Evolutionary conservation across 371 early-diverging fungal genomes (phyloP).

Genomic region (Dichotomocladium elegans): DNA sequence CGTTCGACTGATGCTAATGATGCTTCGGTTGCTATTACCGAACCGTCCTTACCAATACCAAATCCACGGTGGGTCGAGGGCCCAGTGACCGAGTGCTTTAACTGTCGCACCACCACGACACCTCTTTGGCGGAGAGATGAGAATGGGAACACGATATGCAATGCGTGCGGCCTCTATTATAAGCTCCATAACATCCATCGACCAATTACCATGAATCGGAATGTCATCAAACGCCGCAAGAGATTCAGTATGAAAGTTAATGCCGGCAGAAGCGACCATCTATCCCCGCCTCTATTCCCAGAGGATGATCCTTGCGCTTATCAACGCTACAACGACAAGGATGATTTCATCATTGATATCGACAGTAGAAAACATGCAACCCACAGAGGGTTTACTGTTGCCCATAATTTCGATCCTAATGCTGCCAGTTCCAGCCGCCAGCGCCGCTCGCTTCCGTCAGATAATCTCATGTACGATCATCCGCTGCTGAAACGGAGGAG

Average conservation of each 20-base stretch:
- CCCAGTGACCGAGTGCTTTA: conserved; percentile 18
- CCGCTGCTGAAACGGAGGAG: too few species aligned
- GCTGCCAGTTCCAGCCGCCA: too few species aligned
- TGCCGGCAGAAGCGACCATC: background rate
- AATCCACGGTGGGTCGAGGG: conserved; percentile 2
- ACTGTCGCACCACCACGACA: conserved; percentile 61
- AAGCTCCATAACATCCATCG: conserved; percentile 10
- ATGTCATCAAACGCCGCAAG: conserved; percentile 39
- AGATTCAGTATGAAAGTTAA: conserved; percentile 21
- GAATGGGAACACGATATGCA: conserved; percentile 60
- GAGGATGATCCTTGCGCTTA: background rate
- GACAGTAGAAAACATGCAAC: too few species aligned
- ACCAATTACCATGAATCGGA: conserved; percentile 33
- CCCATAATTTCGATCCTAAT: too few species aligned
- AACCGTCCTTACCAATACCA: too few species aligned
- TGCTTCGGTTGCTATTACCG: background rate
- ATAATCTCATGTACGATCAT: too few species aligned
- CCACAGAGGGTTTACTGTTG: too few species aligned
- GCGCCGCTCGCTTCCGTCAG: too few species aligned
- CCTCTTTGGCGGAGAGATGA: conserved; percentile 70
- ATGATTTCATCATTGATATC: too few species aligned
- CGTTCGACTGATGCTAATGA: too few species aligned
- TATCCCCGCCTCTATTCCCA: too few species aligned
- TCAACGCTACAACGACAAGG: too few species aligned
- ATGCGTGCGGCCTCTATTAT: conserved; percentile 37